Conservation (phyloP, 345 rosid genomes). For the Murraya paniculata region DNA sequence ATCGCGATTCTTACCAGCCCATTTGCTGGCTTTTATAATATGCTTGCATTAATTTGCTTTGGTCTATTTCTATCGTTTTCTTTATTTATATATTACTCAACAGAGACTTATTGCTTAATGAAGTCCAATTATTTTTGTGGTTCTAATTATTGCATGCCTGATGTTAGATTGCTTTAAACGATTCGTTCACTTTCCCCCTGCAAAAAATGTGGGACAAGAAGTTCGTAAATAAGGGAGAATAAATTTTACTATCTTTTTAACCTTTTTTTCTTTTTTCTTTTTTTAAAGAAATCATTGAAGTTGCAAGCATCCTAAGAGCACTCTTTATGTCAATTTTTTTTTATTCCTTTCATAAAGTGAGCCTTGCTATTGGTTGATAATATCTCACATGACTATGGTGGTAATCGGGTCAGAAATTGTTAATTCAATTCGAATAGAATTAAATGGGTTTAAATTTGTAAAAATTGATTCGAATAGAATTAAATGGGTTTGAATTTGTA, state of each 20-base stretch:
- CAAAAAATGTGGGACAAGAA: not conserved
- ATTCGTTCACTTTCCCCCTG: not conserved
- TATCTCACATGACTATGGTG: no score
- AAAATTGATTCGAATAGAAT: no score
- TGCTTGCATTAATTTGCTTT: not conserved
- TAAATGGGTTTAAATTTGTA: fast-evolving
- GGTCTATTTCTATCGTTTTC: slow-evolving; percentile 9
- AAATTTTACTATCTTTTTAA: not conserved
- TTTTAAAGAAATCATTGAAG: slow-evolving; percentile 5
- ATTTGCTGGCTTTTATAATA: not conserved
- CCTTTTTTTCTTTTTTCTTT: not conserved
- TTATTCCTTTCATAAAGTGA: not conserved
- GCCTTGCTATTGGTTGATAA: not conserved
- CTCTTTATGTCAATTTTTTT: not conserved
- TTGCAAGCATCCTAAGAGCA: slow-evolving; percentile 6
- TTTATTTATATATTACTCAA: not conserved
- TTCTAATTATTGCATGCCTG: not conserved
- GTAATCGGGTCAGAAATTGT: fast-evolving
- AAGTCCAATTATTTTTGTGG: not conserved
- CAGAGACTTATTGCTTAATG: not conserved
- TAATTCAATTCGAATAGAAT: no score
- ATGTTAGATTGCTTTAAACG: not conserved
- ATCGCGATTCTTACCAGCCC: not conserved
- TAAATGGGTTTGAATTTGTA: no score
- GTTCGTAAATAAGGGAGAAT: not conserved